Conservation (phyloP, 2,329 filamentous ascomycete genomes). For the Chaetothyriales sp. region DNA sequence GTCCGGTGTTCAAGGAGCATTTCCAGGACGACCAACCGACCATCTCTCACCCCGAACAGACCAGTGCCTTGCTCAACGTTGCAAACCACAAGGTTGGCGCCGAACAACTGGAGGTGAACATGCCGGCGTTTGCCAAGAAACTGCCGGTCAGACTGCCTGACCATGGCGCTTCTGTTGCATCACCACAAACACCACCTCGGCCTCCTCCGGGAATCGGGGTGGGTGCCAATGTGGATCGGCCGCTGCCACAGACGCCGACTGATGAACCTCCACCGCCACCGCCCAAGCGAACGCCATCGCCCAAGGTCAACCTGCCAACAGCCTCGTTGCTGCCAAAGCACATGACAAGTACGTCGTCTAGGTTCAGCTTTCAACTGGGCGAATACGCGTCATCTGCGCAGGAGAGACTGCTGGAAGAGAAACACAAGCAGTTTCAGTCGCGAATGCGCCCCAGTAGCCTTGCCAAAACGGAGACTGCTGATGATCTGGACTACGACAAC, state of each 20-base stretch:
- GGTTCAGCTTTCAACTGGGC: slow-evolving; percentile 51
- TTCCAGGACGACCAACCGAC: slow-evolving; percentile 36
- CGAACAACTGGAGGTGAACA: slow-evolving; percentile 19
- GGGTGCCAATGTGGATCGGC: slow-evolving; percentile 1
- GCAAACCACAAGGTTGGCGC: slow-evolving; percentile 21
- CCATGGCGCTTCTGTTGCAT: slow-evolving; percentile 2
- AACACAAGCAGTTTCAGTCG: slow-evolving; percentile 41
- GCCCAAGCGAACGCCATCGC: slow-evolving; percentile 14
- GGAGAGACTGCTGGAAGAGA: slow-evolving; percentile 48
- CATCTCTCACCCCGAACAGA: slow-evolving; percentile 26
- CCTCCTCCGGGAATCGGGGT: background rate
- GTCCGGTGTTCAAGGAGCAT: slow-evolving; percentile 46
- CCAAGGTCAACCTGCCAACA: slow-evolving; percentile 10
- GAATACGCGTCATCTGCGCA: slow-evolving; percentile 43
- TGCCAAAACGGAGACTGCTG: slow-evolving; percentile 14
- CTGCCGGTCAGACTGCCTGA: slow-evolving; percentile 21
- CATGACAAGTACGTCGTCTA: slow-evolving; percentile 42
- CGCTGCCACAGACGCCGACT: background rate
- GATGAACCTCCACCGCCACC: slow-evolving; percentile 9
- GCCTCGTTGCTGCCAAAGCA: slow-evolving; percentile 28
- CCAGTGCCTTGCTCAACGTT: slow-evolving; percentile 29
- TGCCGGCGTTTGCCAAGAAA: slow-evolving; percentile 32
- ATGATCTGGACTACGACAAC: slow-evolving; percentile 25
- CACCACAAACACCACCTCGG: slow-evolving; percentile 19
- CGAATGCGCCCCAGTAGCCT: slow-evolving; percentile 22